Percentiles rank a stretch among this genome's conserved stretches.
Evolutionary conservation across 768 basidiomycete genomes (phyloP).

Genomic region (Xanthoconium purpureum): DNA sequence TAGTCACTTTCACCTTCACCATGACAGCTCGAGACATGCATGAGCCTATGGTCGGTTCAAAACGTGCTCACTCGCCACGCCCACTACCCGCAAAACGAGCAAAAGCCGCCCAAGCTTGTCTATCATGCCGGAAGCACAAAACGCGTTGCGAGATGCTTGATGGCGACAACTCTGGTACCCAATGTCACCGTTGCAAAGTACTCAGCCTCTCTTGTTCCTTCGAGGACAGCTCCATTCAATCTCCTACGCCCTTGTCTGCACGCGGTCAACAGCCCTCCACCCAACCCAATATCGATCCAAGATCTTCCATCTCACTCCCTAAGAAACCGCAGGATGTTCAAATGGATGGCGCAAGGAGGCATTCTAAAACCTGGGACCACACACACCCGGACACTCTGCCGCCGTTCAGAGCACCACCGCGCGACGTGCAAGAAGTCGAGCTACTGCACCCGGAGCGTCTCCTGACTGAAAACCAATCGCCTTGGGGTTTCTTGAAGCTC

Average conservation of each 20-base stretch:
- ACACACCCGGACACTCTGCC: conserved; percentile 11
- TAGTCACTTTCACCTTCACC: background rate
- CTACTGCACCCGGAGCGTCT: conserved; percentile 36
- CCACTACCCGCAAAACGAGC: conserved; percentile 35
- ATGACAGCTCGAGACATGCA: conserved; percentile 20
- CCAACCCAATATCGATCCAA: conserved; percentile 22
- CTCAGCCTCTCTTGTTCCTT: conserved; percentile 46
- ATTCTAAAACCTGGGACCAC: conserved; percentile 22
- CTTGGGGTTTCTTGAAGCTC: conserved; percentile 39
- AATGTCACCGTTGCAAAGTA: conserved; percentile 52
- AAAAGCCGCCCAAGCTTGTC: conserved; percentile 44
- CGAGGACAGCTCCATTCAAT: conserved; percentile 29
- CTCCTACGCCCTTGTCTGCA: conserved; percentile 14
- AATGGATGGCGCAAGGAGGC: conserved; percentile 23
- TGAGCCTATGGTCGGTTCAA: conserved; percentile 25
- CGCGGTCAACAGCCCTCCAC: conserved; percentile 16
- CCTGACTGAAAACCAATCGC: conserved; percentile 32
- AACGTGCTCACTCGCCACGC: conserved; percentile 33
- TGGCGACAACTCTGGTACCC: conserved; percentile 32
- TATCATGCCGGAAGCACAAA: conserved; percentile 46
- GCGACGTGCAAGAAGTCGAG: conserved; percentile 28
- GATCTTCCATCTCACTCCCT: conserved; percentile 18
- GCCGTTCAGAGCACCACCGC: conserved; percentile 17
- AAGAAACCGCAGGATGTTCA: conserved; percentile 21
- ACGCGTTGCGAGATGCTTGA: conserved; percentile 52